Evolutionary conservation across 2,329 filamentous ascomycete genomes (phyloP), one percentile per base, ranked within the genome.

Genomic region (Dissoconium aciculare): DNA sequence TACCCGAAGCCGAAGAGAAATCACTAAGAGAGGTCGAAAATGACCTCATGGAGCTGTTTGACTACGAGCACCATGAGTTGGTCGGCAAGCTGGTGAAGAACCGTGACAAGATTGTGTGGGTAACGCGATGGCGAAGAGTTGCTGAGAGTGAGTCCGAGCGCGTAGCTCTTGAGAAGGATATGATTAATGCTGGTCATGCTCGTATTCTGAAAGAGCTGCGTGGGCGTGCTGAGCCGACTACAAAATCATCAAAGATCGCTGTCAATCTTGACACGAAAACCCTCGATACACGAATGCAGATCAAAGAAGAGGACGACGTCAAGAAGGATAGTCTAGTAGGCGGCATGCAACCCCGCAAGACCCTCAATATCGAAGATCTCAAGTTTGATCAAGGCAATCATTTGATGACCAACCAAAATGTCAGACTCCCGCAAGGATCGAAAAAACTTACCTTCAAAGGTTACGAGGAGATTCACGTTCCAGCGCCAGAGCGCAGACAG

Each of bases 351-450:
- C 89, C 91, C 2, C 76, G 76, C 43, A 82, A 81, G 51, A 62
- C 83, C 26, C 83, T 98, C 53, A 95, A 95, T 52, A 65, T 98
- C 30, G 87, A 98, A 35, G 95, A 95, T 47, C 71, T 98, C 17
- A 71, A 94, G 23, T 98, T 98, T 52, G 89, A 95, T 45, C 87
- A 95, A 57, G 89, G 89, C 31, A 98, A 95, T 49, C 89, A 98
- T 62, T 67, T 98, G 26, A 98, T 95, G 87, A 95, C 89, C n/a
- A 98, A 98, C 47, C 80, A 84, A 5, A 94, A 84, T 51, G 89
- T 98, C 27, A 78, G 80, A 40, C 67, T 98, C 12, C 89, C 89
- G 0, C 83, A 93, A 52, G 89, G 89, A 8, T 93, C 89, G 2
- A 94, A 82, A 0, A 94, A 95, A 56, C 73, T 84, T 28, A 83